These are phyloP conservation scores for Lodderomyces elongisporus DNA, from an alignment of 1,139 yeast genomes.

Conservation along the genomic window DNA sequence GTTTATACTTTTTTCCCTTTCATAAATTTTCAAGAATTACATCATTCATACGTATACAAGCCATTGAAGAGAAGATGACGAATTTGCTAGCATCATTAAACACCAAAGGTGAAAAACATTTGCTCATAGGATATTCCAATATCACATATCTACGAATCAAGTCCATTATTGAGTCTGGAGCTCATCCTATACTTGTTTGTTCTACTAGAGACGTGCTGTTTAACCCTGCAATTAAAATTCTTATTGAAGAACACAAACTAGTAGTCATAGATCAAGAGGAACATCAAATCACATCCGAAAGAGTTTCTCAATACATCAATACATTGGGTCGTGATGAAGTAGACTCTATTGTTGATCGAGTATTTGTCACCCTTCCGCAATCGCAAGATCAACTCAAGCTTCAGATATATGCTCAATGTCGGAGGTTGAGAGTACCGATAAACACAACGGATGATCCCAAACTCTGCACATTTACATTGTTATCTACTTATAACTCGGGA, in stretches of 20 bases:
- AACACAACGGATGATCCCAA: constrained; percentile 74
- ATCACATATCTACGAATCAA: constrained; percentile 49
- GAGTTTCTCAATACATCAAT: constrained; percentile 4
- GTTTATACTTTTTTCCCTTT: too few relatives aligned
- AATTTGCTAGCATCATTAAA: constrained; percentile 47
- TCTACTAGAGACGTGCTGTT: constrained; percentile 14
- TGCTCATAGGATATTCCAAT: constrained; percentile 55
- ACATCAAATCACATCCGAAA: neutral
- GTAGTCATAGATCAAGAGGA: constrained; percentile 13
- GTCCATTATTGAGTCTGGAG: constrained; percentile 52
- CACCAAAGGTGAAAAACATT: constrained; percentile 50
- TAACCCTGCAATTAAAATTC: constrained; percentile 20
- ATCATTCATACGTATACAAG: too few relatives aligned
- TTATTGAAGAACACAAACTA: constrained; percentile 20
- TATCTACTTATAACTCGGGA: constrained; percentile 69
- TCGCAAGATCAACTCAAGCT: constrained; percentile 24
- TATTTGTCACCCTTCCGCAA: constrained; percentile 50
- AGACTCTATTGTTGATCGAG: constrained; percentile 63
- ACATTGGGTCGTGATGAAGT: constrained; percentile 60
- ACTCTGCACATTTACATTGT: constrained; percentile 67
- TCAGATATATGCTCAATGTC: constrained; percentile 47
- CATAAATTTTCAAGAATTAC: too few relatives aligned
- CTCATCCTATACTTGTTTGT: constrained; percentile 47
- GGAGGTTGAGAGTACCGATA: constrained; percentile 66
- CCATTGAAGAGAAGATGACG: too few relatives aligned